Evolutionary conservation across 768 basidiomycete genomes (phyloP).

Genomic region (Plicaturopsis crispa): DNA sequence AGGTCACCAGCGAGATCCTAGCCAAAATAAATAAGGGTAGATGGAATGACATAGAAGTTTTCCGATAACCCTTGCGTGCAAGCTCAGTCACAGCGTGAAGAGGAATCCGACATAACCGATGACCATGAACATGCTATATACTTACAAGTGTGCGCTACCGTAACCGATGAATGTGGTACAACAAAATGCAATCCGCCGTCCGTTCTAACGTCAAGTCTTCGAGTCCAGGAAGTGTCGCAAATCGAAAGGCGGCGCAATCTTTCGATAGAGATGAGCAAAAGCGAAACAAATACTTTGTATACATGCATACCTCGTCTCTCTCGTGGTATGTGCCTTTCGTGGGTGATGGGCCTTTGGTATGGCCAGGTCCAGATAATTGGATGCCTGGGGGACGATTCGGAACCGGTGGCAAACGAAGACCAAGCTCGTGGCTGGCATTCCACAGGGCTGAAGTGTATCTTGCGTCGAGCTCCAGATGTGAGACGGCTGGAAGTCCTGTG

Average conservation of each 20-base stretch:
- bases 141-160: too few species aligned
- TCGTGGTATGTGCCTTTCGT: conserved; percentile 25
- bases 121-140: too few species aligned
- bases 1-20: conserved; percentile 32
- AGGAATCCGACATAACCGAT: too few species aligned
- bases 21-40: conserved; percentile 47
- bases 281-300: not conserved
- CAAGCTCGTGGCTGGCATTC: conserved; percentile 44
- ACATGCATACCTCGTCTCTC: conserved; percentile 25
- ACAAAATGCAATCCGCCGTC: too few species aligned
- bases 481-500: conserved; percentile 41
- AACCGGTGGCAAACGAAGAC: conserved; percentile 33
- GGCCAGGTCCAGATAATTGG: conserved; percentile 29
- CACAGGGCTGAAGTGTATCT: conserved; percentile 61
- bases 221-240: conserved; percentile 43
- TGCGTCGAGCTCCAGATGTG: conserved; percentile 55
- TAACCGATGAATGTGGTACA: too few species aligned
- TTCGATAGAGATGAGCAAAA: conserved; percentile 5
- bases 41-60: conserved; percentile 56
- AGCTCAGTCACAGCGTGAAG: too few species aligned
- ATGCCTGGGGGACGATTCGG: conserved; percentile 33
- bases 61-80: conserved; percentile 32
- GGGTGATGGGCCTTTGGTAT: conserved; percentile 10
- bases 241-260: conserved; percentile 48
- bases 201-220: conserved; percentile 37